A percentile compares a stretch with the other conserved stretches of the same genome.
Conservation (phyloP, 768 basidiomycete genomes). For the Rhodocollybia butyracea region DNA sequence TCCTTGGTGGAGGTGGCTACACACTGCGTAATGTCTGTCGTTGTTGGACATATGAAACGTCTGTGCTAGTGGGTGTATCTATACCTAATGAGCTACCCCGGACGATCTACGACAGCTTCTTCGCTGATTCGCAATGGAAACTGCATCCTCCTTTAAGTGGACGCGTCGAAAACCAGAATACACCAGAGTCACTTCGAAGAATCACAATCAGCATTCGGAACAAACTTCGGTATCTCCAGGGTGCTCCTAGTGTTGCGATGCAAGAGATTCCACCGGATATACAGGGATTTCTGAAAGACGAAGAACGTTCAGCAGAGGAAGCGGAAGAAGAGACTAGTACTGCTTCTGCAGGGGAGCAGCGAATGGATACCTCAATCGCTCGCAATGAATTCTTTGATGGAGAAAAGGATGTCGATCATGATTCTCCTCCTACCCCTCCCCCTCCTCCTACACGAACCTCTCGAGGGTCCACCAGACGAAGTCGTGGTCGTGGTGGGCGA, state of each 20-base stretch:
- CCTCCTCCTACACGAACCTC: neutral
- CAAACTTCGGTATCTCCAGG: conserved; percentile 88
- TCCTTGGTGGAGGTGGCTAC: conserved; percentile 95
- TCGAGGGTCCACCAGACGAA: neutral
- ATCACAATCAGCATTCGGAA: conserved; percentile 85
- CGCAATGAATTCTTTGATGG: conserved; percentile 75
- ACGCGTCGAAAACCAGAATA: conserved; percentile 92
- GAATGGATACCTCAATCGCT: conserved; percentile 44
- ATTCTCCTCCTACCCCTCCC: conserved; percentile 23
- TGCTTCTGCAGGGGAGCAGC: conserved; percentile 51
- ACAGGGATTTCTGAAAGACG: conserved; percentile 70
- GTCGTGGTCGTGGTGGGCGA: neutral
- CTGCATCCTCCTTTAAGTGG: conserved; percentile 91
- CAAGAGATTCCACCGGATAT: conserved; percentile 95
- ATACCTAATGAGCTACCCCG: conserved; percentile 85
- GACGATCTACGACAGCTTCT: conserved; percentile 92
- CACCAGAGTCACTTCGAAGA: conserved; percentile 74
- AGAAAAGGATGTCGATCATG: conserved; percentile 63
- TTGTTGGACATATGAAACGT: conserved; percentile 99
- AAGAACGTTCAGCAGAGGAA: conserved; percentile 65
- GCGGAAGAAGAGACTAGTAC: conserved; percentile 64
- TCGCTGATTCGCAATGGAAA: conserved; percentile 87
- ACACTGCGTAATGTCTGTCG: conserved; percentile 95
- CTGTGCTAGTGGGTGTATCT: conserved; percentile 79
- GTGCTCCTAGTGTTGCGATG: conserved; percentile 96